Evolutionary conservation across 768 basidiomycete genomes (phyloP).

Genomic region (Lactifluus echinatus): DNA sequence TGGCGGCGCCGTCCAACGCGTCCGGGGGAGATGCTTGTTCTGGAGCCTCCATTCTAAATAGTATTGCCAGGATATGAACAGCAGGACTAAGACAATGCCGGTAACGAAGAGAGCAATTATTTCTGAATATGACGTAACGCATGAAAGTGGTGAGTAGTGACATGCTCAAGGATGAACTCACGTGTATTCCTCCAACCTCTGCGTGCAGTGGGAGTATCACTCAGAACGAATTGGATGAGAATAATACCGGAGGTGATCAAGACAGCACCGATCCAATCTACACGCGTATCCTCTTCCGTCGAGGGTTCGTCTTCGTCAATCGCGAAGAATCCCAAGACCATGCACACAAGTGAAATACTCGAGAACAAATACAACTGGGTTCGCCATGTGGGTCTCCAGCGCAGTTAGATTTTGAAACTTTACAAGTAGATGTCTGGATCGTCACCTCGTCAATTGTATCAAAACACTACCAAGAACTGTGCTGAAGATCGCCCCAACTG

Average conservation of each 20-base stretch:
- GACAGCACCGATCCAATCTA: slow-evolving; percentile 73
- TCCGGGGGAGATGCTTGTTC: slow-evolving; percentile 10
- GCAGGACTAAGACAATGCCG: slow-evolving; percentile 44
- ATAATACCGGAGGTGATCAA: slow-evolving; percentile 59
- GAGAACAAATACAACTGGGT: slow-evolving; percentile 53
- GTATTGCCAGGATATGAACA: slow-evolving; percentile 60
- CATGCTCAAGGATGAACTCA: slow-evolving; percentile 25
- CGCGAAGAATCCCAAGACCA: slow-evolving; percentile 43
- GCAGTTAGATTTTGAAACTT: not conserved
- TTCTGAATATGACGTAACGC: slow-evolving; percentile 35
- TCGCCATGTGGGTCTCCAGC: slow-evolving; percentile 48
- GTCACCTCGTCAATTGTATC: slow-evolving; percentile 30
- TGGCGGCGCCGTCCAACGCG: slow-evolving; percentile 42
- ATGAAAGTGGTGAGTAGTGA: not conserved
- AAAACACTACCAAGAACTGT: slow-evolving; percentile 62
- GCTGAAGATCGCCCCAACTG: slow-evolving; percentile 70
- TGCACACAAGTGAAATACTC: slow-evolving; percentile 45
- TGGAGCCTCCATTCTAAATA: slow-evolving; percentile 40
- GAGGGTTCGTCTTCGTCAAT: slow-evolving; percentile 49
- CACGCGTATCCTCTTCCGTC: slow-evolving; percentile 30
- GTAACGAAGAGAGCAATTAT: slow-evolving; percentile 63
- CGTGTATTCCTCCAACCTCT: slow-evolving; percentile 53
- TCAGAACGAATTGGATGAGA: slow-evolving; percentile 64
- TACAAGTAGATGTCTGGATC: not conserved
- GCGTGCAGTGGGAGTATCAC: slow-evolving; percentile 50